Percentiles rank a stretch among this genome's conserved stretches.
phyloP scores from a whole-genome alignment of 345 rosid genomes.

The Linum trigynum region DNA sequence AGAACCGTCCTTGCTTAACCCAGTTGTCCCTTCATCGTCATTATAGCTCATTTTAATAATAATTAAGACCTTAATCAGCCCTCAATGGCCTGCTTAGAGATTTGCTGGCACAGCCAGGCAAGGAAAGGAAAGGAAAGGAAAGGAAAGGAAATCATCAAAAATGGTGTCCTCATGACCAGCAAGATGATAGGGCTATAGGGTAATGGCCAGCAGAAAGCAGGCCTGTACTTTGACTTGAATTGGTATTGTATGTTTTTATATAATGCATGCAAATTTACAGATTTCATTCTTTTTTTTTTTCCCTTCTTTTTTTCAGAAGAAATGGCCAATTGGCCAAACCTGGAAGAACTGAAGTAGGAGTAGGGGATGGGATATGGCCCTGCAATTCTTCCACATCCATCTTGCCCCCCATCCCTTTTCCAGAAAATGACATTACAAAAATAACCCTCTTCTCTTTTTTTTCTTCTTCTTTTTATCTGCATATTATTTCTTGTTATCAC shows the following conservation, averaged over 20 bases:
- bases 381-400: background rate
- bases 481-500: background rate
- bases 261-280: background rate
- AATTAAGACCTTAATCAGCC: no score
- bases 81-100: background rate
- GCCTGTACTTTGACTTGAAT: background rate
- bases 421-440: slow-evolving; percentile 20
- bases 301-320: no score
- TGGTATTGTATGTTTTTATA: background rate
- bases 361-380: no score
- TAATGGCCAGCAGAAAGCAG: background rate
- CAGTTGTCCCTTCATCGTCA: no score
- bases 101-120: background rate
- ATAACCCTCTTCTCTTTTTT: slow-evolving; percentile 9
- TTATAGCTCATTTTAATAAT: no score
- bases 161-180: no score
- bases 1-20: no score
- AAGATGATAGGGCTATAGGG: background rate
- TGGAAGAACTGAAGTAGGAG: no score
- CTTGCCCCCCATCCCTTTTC: slow-evolving; percentile 1
- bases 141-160: background rate
- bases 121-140: background rate
- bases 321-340: background rate
- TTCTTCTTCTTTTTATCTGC: no score
- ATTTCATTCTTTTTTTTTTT: no score